Percentiles rank a stretch among this genome's conserved stretches.
Conservation (phyloP, 805 yeast species). For the Torulaspora indica region DNA sequence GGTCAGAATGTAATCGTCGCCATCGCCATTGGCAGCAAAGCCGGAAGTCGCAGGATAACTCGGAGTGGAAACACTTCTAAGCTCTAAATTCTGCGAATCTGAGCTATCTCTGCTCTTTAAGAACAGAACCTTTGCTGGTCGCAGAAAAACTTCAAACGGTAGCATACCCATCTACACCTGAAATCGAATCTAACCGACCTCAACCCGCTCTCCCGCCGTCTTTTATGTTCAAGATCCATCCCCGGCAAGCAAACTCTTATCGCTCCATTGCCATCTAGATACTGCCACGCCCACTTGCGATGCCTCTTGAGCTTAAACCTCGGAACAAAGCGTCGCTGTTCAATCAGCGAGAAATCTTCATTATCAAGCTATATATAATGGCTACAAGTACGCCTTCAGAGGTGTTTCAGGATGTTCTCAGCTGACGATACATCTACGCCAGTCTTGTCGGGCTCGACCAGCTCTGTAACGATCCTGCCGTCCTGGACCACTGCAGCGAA, state of each 20-base stretch:
- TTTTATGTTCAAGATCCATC: no score
- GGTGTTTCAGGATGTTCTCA: slow-evolving; percentile 36
- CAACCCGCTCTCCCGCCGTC: no score
- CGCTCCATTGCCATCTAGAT: no score
- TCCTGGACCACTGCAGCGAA: slow-evolving; percentile 71
- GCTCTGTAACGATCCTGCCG: slow-evolving; percentile 61
- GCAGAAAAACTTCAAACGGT: slow-evolving; percentile 8
- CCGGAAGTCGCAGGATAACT: slow-evolving; percentile 10
- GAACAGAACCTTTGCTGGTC: slow-evolving; percentile 14
- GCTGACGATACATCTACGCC: slow-evolving; percentile 52
- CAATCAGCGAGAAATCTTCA: no score
- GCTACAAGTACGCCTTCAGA: slow-evolving; percentile 4
- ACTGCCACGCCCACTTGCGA: no score
- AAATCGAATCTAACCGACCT: not conserved
- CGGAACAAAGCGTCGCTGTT: no score
- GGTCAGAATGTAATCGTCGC: slow-evolving; percentile 8
- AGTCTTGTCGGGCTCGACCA: slow-evolving; percentile 77
- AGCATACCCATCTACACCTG: slow-evolving; percentile 6
- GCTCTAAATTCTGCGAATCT: slow-evolving; percentile 8
- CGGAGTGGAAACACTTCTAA: slow-evolving; percentile 4
- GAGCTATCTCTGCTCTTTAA: slow-evolving; percentile 6
- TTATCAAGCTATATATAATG: no score
- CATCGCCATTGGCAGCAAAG: slow-evolving; percentile 5
- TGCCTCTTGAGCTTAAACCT: no score
- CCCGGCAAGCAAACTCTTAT: no score